These are phyloP conservation scores for Fusarium marasasianum DNA, from an alignment of 2,329 filamentous ascomycete genomes.

Conservation along the genomic window DNA sequence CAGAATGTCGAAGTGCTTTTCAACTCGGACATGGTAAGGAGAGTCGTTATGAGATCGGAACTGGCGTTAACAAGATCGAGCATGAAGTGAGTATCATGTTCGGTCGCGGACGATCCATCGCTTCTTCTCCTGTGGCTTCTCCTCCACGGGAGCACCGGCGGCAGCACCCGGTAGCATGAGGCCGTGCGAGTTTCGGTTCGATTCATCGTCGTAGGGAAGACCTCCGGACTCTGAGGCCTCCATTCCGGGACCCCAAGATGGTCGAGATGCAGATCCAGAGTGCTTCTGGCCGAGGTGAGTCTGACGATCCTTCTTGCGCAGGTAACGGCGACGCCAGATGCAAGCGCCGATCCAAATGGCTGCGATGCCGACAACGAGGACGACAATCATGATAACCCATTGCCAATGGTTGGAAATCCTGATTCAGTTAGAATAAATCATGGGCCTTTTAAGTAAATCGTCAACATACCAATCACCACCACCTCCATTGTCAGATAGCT, in stretches of 20 bases:
- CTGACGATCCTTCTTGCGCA: constrained; percentile 72
- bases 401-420: constrained; percentile 77
- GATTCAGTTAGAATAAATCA: constrained; percentile 6
- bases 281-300: constrained; percentile 49
- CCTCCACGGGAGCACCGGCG: constrained; percentile 19
- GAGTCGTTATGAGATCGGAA: constrained; percentile 18
- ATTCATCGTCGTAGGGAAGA: constrained; percentile 44
- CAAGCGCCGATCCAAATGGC: constrained; percentile 73
- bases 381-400: constrained; percentile 84
- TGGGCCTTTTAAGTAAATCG: not conserved
- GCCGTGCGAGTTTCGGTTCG: constrained; percentile 40
- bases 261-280: constrained; percentile 49
- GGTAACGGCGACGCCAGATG: constrained; percentile 77
- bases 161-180: constrained; percentile 36
- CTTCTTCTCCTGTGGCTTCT: constrained; percentile 54
- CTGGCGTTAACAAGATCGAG: not conserved
- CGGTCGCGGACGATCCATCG: constrained; percentile 58
- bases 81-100: constrained; percentile 47
- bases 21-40: constrained; percentile 17
- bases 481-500: constrained; percentile 40
- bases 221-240: constrained; percentile 36
- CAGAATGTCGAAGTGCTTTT: constrained; percentile 12
- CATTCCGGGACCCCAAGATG: constrained; percentile 49
- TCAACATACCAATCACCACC: constrained; percentile 57
- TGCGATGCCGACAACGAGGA: constrained; percentile 75